Conservation (phyloP, 495 filamentous ascomycete genomes). For the Aspergillus conjunctus region DNA sequence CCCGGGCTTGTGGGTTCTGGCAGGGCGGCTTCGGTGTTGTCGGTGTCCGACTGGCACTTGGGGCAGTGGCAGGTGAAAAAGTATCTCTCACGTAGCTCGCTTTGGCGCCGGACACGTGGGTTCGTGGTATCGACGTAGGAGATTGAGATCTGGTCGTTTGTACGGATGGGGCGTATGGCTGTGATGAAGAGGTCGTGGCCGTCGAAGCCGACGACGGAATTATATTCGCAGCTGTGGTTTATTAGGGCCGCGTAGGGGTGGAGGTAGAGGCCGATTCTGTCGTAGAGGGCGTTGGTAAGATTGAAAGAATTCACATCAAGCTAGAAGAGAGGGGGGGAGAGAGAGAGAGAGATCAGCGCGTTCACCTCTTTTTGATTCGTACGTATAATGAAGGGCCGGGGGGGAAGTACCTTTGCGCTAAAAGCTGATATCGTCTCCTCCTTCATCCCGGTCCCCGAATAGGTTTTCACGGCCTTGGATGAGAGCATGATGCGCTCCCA, state of each 20-base stretch:
- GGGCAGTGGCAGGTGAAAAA: conserved; percentile 67
- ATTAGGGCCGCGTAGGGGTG: conserved; percentile 58
- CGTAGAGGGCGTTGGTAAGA: conserved; percentile 58
- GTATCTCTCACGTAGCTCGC: conserved; percentile 58
- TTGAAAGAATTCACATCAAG: conserved; percentile 62
- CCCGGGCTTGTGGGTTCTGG: background rate
- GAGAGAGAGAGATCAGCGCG: background rate
- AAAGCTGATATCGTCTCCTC: conserved; percentile 43
- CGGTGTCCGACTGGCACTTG: conserved; percentile 47
- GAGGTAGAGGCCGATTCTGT: conserved; percentile 63
- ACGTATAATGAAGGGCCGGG: no score
- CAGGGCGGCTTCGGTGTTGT: conserved; percentile 1
- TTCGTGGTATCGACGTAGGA: conserved; percentile 68
- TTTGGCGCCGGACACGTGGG: conserved; percentile 47
- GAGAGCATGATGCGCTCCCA: conserved; percentile 55
- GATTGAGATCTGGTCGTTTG: conserved; percentile 65
- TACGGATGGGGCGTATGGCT: conserved; percentile 48
- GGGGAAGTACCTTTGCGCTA: conserved; percentile 43
- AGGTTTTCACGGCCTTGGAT: conserved; percentile 54
- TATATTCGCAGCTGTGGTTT: conserved; percentile 75
- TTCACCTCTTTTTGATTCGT: background rate
- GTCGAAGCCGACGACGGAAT: conserved; percentile 65
- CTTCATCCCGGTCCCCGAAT: conserved; percentile 46
- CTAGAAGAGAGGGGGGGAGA: conserved; percentile 25
- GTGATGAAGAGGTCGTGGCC: conserved; percentile 49